Base-by-base conservation (phyloP, 140 eudicot genomes). In the Bidens hawaiensis region DNA sequence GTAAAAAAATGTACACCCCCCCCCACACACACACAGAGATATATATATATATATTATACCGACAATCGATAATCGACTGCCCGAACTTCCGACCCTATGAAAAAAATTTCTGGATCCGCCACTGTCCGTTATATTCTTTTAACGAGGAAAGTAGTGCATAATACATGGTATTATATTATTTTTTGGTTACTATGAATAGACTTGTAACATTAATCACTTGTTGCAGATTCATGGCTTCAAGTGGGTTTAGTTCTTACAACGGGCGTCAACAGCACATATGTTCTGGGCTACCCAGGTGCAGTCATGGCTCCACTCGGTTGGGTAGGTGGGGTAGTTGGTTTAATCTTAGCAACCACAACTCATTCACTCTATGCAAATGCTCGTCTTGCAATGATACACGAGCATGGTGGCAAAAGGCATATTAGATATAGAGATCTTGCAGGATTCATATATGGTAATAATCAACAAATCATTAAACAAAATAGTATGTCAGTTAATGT, bases 271-370 rank as follows among this genome's bases (percentile, higher is more conserved):
- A n/a, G n/a, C n/a, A n/a, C n/a, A n/a, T n/a, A n/a, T n/a, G n/a
- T n/a, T n/a, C n/a, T n/a, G n/a, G n/a, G n/a, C n/a, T n/a, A n/a
- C n/a, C n/a, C n/a, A n/a, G n/a, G n/a, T n/a, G n/a, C n/a, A n/a
- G n/a, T n/a, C n/a, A n/a, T n/a, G n/a, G 83, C 83, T 64, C 97
- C 97, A 17, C 80, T 89, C 30, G 97, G 97, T 50, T 89, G 97
- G 97, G 60, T 72, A 9, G 88, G 88, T 22, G 97, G 97, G 14
- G 89, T 89, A 10, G 75, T 83, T 4, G 97, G 97, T 46, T 57
- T 89, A 46, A 49, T 89, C 61, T 69, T 78, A 27, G 86, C 95
- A 4, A 83, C 95, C 0, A 72, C 75, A 0, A 73, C 83, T n/a
- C n/a, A n/a, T 23, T 85, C 97, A 43, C 66, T 89, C 27, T 85